Evolutionary conservation across 1,139 yeast genomes (phyloP), one percentile per base, ranked within the genome.

Genomic region (Hemisphaericaspora xylofermentans): DNA sequence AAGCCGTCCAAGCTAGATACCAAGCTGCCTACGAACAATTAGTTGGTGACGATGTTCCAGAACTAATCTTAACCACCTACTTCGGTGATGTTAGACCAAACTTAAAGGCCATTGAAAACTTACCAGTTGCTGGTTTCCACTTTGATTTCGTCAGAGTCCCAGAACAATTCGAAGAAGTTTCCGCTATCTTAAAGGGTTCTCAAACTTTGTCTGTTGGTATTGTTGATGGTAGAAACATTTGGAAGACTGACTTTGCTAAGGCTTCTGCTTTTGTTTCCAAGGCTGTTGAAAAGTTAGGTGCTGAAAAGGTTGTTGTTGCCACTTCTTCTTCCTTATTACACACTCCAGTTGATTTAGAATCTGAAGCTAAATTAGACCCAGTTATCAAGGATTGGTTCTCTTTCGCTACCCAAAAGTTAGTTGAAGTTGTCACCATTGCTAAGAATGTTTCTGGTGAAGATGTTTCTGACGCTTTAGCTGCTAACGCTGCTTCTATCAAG

Each of bases 71-170:
- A 64, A 80, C 98, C 65, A 77, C 98, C 58, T 93, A 93, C 82
- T 93, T 93, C 66, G 98, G 98, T 78, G 96, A 94, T 63, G 96
- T 88, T 58, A 85, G 91, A 74, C 98, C 98, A 75, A 93, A 93
- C 86, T 76, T 91, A 68, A 74, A 74, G 54, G 93, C 97, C 55
- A 78, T 93, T 71, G 82, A 85, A 77, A 84, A 79, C 56, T 81
- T 93, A 65, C 95, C 96, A 63, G 96, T 93, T 57, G 76, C 93
- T 57, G 96, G 95, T 69, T 81, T 84, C 86, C 98, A 93, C 80
- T 88, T 87, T 65, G 98, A 93, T 77, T 88, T 88, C 59, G 94
- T 83, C 68, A 89, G 97, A 80, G 87, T 82, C 56, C 96, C 98
- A 61, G 96, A 87, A 70, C 98, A 93, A 80, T 82, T 93, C 54